Conservation (phyloP, 768 basidiomycete genomes). For the Rhizopogon vinicolor region DNA sequence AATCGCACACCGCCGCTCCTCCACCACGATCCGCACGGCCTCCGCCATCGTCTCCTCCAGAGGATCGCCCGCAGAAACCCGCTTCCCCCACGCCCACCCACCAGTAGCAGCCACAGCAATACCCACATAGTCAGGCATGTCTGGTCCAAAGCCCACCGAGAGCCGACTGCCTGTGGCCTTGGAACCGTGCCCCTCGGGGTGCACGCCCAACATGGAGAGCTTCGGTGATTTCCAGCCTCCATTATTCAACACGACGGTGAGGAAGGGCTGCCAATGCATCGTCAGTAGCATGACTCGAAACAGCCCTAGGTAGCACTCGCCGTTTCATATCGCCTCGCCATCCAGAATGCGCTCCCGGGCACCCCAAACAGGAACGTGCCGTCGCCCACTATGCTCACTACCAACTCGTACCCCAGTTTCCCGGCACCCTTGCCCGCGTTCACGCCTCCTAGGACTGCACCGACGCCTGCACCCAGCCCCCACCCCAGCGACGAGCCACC, state of each 20-base stretch:
- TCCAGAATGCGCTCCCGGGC: slow-evolving; percentile 67
- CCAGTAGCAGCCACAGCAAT: slow-evolving; percentile 66
- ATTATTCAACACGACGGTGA: slow-evolving; percentile 69
- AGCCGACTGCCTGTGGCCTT: slow-evolving; percentile 41
- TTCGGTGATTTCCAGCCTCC: slow-evolving; percentile 68
- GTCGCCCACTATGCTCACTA: slow-evolving; percentile 61
- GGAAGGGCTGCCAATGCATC: slow-evolving; percentile 47
- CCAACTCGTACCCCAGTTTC: slow-evolving; percentile 41
- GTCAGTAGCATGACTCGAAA: background rate
- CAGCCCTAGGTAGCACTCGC: slow-evolving; percentile 30
- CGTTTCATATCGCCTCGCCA: slow-evolving; percentile 63
- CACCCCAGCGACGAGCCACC: slow-evolving; percentile 69
- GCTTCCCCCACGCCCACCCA: slow-evolving; percentile 59
- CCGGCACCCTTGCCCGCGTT: slow-evolving; percentile 15
- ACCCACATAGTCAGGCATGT: slow-evolving; percentile 52
- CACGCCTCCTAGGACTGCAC: slow-evolving; percentile 44
- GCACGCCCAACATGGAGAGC: slow-evolving; percentile 59
- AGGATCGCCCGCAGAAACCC: slow-evolving; percentile 21
- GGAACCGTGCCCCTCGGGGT: slow-evolving; percentile 55
- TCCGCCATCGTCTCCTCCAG: slow-evolving; percentile 36
- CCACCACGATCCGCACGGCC: slow-evolving; percentile 49
- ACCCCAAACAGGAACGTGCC: slow-evolving; percentile 66
- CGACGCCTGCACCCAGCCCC: slow-evolving; percentile 61
- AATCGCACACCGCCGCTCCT: slow-evolving; percentile 60
- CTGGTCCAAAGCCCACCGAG: slow-evolving; percentile 61